A percentile compares a stretch with the other conserved stretches of the same genome.
Evolutionary conservation across 768 basidiomycete genomes (phyloP).

Genomic region (Psilocybe cubensis): DNA sequence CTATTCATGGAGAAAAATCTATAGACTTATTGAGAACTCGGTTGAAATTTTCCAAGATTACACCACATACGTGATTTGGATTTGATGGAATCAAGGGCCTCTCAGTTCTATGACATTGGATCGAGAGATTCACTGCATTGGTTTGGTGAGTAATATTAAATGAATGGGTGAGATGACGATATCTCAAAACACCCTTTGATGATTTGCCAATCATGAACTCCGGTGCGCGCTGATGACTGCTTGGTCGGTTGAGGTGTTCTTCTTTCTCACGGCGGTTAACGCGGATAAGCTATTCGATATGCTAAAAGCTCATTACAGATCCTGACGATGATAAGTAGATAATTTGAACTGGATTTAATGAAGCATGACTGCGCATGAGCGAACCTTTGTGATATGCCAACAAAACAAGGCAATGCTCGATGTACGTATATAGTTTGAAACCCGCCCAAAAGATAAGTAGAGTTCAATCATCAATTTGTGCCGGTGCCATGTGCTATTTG

Average conservation of each 20-base stretch:
- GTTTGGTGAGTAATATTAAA: no score
- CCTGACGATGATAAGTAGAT: neutral
- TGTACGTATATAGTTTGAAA: neutral
- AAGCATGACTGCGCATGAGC: neutral
- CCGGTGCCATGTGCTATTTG: neutral
- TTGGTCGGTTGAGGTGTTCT: neutral
- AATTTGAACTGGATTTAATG: no score
- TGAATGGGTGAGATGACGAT: neutral
- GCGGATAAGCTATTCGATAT: neutral
- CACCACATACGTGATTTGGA: neutral
- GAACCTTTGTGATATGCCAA: neutral
- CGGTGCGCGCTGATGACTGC: neutral
- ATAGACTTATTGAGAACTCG: neutral
- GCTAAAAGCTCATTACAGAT: neutral
- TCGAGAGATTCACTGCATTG: no score
- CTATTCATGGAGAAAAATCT: neutral
- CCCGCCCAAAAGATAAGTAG: neutral
- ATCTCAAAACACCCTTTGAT: neutral
- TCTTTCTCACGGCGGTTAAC: neutral
- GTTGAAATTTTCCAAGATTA: neutral
- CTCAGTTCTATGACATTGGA: neutral
- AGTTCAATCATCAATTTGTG: neutral
- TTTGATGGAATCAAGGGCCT: neutral
- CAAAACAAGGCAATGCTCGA: neutral
- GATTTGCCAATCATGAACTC: neutral